Conservation (phyloP, 202 grass and related monocot species). For the Brachypodium distachyon region DNA sequence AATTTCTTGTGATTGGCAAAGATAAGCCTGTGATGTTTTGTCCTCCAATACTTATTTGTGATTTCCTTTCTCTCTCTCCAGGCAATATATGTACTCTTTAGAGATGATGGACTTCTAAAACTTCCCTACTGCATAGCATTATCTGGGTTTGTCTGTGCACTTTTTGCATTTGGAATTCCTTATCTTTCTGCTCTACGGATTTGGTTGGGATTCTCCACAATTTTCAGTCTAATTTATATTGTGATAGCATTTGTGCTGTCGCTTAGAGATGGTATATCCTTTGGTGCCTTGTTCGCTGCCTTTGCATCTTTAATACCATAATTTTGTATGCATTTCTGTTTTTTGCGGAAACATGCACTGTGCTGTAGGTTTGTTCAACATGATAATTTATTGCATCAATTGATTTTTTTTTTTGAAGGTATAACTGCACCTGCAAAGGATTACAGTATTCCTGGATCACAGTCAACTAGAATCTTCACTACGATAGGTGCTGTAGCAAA, state of each 20-base stretch:
- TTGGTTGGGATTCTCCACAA: constrained; percentile 91
- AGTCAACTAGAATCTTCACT: constrained; percentile 51
- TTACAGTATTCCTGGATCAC: constrained; percentile 65
- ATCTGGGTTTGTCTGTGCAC: constrained; percentile 68
- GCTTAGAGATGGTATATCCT: constrained; percentile 60
- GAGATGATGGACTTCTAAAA: constrained; percentile 65
- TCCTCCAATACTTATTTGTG: background rate
- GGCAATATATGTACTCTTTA: constrained; percentile 75
- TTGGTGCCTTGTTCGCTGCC: background rate
- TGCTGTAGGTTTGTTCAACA: background rate
- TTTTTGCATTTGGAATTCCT: constrained; percentile 83
- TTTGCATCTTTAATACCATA: background rate
- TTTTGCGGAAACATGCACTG: background rate
- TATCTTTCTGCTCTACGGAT: constrained; percentile 82
- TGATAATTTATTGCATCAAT: background rate
- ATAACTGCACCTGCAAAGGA: constrained; percentile 43
- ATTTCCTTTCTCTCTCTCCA: constrained; percentile 24
- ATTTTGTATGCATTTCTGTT: background rate
- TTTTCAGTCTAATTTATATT: constrained; percentile 94
- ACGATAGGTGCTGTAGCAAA: constrained; percentile 78
- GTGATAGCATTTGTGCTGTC: constrained; percentile 68
- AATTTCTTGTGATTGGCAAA: background rate
- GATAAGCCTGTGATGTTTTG: background rate
- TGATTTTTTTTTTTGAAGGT: constrained; percentile 46
- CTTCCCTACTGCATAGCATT: constrained; percentile 93